Conservation (phyloP, 208 protist species). For the Trypanosoma platydactyli region DNA sequence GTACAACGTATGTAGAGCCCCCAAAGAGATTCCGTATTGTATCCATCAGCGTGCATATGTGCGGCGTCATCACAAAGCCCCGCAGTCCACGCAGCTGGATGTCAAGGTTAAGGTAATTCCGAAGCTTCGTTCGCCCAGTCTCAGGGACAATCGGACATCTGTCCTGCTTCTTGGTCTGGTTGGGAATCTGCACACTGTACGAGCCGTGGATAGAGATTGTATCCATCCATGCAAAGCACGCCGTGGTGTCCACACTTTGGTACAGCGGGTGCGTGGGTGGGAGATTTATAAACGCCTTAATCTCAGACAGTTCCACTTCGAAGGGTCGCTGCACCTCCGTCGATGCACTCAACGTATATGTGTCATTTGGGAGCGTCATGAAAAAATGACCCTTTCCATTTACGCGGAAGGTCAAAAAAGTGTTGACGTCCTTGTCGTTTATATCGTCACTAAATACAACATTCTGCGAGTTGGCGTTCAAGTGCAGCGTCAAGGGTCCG, state of each 20-base stretch:
- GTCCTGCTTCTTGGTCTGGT: constrained; percentile 59
- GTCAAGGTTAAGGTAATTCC: constrained; percentile 72
- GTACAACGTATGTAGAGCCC: constrained; percentile 56
- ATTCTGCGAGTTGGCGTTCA: constrained; percentile 83
- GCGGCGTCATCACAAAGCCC: constrained; percentile 59
- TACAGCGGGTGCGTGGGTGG: constrained; percentile 68
- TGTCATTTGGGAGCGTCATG: constrained; percentile 72
- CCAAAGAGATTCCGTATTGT: constrained; percentile 74
- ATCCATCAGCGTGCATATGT: constrained; percentile 69
- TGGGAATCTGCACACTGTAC: constrained; percentile 62
- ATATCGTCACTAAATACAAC: constrained; percentile 79
- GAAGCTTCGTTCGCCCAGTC: constrained; percentile 52
- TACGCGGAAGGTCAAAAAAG: constrained; percentile 58
- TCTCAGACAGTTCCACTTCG: constrained; percentile 39
- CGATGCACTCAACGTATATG: constrained; percentile 74
- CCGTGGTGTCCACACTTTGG: constrained; percentile 36
- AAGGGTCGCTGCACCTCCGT: constrained; percentile 82
- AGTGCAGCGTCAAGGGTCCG: constrained; percentile 35
- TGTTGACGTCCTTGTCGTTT: constrained; percentile 67
- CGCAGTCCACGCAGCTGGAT: constrained; percentile 56
- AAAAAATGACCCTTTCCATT: constrained; percentile 46
- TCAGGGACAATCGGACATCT: constrained; percentile 31
- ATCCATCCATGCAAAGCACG: constrained; percentile 52
- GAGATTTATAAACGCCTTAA: constrained; percentile 59
- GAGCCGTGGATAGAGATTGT: constrained; percentile 48